phyloP scores from a whole-genome alignment of 2,329 filamentous ascomycete genomes.

The Ophiostoma sp. region DNA sequence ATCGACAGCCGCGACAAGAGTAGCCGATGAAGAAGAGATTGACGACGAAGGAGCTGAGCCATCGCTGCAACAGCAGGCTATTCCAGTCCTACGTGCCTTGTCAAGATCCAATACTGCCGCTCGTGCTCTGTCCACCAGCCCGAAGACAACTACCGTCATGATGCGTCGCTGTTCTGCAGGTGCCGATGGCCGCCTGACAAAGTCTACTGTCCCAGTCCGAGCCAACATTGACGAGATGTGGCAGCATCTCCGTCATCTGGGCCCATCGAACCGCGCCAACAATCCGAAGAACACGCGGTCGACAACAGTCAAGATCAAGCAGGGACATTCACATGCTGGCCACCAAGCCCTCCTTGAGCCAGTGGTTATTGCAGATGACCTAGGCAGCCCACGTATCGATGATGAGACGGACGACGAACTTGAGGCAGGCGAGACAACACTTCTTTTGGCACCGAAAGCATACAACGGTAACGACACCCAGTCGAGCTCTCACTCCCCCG shows the following conservation, averaged over 20 bases:
- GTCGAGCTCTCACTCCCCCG: background rate
- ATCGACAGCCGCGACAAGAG: conserved; percentile 33
- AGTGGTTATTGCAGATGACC: background rate
- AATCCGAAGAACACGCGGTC: conserved; percentile 63
- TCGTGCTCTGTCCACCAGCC: conserved; percentile 46
- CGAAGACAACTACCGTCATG: conserved; percentile 58
- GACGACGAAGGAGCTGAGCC: conserved; percentile 33
- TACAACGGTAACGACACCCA: background rate
- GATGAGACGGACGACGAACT: conserved; percentile 28
- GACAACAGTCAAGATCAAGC: conserved; percentile 67
- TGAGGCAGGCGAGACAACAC: conserved; percentile 44
- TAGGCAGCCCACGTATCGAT: background rate
- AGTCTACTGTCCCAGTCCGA: conserved; percentile 54
- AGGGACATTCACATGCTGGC: conserved; percentile 17
- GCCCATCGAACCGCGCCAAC: conserved; percentile 65
- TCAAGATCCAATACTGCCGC: conserved; percentile 35
- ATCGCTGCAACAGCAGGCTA: conserved; percentile 33
- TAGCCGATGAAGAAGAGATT: conserved; percentile 33
- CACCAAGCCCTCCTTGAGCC: background rate
- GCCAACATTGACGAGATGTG: conserved; percentile 63
- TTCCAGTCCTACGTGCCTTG: conserved; percentile 38
- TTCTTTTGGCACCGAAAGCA: conserved; percentile 45
- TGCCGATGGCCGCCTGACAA: conserved; percentile 52
- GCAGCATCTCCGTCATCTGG: conserved; percentile 64
- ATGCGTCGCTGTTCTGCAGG: conserved; percentile 59